phyloP scores from a whole-genome alignment of 2,329 filamentous ascomycete genomes.

The Phialophora macrospora region DNA sequence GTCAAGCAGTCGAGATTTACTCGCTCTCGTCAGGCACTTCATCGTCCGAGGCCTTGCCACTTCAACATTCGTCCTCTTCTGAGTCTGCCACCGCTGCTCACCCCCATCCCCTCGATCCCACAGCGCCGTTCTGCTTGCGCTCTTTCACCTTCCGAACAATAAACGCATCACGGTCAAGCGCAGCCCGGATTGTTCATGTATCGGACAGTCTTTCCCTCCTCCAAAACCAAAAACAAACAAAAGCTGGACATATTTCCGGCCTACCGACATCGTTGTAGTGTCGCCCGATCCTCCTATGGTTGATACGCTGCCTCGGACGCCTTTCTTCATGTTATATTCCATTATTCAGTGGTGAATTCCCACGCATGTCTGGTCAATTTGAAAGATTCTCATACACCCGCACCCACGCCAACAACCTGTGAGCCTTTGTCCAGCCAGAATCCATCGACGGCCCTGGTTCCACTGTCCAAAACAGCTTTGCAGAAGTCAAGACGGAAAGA shows the following conservation, averaged over 20 bases:
- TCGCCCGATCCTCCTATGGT: conserved; percentile 84
- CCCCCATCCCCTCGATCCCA: neutral
- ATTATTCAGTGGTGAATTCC: conserved; percentile 40
- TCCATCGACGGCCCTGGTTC: conserved; percentile 21
- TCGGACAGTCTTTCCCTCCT: conserved; percentile 95
- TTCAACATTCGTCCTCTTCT: neutral
- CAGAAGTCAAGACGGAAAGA: conserved; percentile 15
- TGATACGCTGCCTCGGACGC: conserved; percentile 60
- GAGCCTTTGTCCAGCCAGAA: conserved; percentile 40
- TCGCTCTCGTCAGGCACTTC: conserved; percentile 30
- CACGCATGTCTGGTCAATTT: conserved; percentile 66
- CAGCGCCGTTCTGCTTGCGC: conserved; percentile 18
- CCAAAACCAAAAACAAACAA: conserved; percentile 90
- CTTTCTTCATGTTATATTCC: conserved; percentile 40
- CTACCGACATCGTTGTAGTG: conserved; percentile 89
- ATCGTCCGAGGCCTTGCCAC: conserved; percentile 18
- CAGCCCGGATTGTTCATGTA: conserved; percentile 81
- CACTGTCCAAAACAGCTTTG: conserved; percentile 17
- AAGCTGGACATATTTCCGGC: conserved; percentile 98
- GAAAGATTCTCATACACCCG: conserved; percentile 45
- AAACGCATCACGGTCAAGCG: conserved; percentile 28
- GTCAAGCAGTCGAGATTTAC: conserved; percentile 26
- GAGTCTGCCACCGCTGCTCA: neutral
- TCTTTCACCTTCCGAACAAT: conserved; percentile 17
- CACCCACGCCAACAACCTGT: conserved; percentile 47